These are phyloP conservation scores for Talaromyces ruber DNA, from an alignment of 495 filamentous ascomycete genomes.

Conservation along the genomic window DNA sequence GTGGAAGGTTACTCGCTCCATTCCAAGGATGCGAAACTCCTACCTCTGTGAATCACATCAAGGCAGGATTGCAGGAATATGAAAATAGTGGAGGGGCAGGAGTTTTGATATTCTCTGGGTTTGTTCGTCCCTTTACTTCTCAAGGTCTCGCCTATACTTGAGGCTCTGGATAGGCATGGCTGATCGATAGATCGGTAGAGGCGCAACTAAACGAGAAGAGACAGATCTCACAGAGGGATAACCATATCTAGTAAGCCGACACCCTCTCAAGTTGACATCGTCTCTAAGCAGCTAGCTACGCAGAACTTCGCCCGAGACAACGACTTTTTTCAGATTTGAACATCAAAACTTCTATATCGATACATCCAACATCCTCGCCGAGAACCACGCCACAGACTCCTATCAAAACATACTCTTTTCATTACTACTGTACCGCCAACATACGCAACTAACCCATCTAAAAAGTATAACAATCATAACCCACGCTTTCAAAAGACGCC, in stretches of 20 bases:
- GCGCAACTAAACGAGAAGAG: constrained; percentile 46
- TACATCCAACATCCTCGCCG: constrained; percentile 34
- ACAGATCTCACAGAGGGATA: constrained; percentile 53
- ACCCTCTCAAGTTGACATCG: not conserved
- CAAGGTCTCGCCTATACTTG: too few species aligned
- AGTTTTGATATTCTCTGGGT: constrained; percentile 66
- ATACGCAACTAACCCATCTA: constrained; percentile 25
- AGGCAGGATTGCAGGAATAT: constrained; percentile 47
- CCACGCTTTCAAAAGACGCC: constrained; percentile 62
- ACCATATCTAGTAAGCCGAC: constrained; percentile 46
- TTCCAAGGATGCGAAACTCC: constrained; percentile 67
- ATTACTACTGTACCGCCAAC: constrained; percentile 46
- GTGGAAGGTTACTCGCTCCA: constrained; percentile 43
- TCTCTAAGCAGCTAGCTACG: not conserved
- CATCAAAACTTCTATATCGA: constrained; percentile 10
- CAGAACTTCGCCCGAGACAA: constrained; percentile 40
- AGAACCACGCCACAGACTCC: constrained; percentile 66
- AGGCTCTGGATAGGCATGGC: not conserved
- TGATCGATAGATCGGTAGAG: constrained; percentile 31
- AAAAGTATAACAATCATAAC: constrained; percentile 57
- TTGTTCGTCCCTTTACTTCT: constrained; percentile 11
- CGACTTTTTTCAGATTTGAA: constrained; percentile 19
- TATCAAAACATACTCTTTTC: constrained; percentile 73
- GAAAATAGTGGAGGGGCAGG: constrained; percentile 18
- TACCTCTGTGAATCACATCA: constrained; percentile 65